Evolutionary conservation across 805 yeast species (phyloP), one percentile per base, ranked within the genome.

Genomic region (Candida khao-thaluensis): DNA sequence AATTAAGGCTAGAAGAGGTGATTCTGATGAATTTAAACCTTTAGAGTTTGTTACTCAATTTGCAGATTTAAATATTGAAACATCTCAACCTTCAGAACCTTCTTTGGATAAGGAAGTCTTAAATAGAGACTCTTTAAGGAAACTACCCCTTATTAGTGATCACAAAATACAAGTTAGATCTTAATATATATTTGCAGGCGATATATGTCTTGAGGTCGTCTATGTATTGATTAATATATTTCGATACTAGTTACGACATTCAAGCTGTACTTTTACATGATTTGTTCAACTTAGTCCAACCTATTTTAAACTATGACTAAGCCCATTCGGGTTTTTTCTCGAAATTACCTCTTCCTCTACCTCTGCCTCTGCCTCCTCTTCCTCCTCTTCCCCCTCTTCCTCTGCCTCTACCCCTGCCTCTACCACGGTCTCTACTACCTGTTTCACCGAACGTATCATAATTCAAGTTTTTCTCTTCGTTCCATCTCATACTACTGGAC

Each of bases 401-500:
- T 25, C 59, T 38, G 5, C 53, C 52, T 35, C 58, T 45, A 27
- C 82, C 71, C 29, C 80, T 70, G 15, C 79, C 70, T 26, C 64
- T 47, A 11, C 76, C 70, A 34, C 74, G 54, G 40, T 67, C 63
- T 31, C 24, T 7, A 10, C 10, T 10, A 7, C 24, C 24, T 5
- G 81, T 63, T 62, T 85, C 84, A 16, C 96, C 95, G 62, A 87
- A 88, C 2, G 95, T 87, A 60, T 86, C 95, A 62, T 79, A 53
- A 58, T 88, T 88, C 54, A 85, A 72, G 33, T 64, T 64, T 44
- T 82, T 81, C 54, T 87, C 95, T 49, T 82, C 85, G 33, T 74
- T 66, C 81, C 95, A 82, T 53, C 80, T 74, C 77, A 79, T 68
- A 24, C 55, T 33, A 17, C 62, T 72, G 38, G 73, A 76, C 32